phyloP scores from a whole-genome alignment of 164 flowering plant genomes.

The Houttuynia cordata region DNA sequence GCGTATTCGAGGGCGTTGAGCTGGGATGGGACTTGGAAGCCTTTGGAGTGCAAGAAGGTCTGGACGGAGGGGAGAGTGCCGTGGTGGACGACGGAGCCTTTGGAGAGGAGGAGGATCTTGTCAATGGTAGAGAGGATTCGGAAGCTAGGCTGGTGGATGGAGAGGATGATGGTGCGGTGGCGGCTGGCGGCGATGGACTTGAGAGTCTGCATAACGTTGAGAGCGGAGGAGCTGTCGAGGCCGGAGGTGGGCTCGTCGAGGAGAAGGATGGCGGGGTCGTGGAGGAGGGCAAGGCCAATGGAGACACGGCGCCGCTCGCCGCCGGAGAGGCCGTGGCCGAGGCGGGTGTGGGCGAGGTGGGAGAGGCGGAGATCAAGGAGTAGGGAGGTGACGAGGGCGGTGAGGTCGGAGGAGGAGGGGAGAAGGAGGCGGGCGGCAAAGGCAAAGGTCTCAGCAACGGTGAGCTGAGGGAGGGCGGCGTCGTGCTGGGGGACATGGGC shows the following conservation, averaged over 20 bases:
- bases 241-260: slow-evolving; percentile 98
- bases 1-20: slow-evolving; percentile 67
- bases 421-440: slow-evolving; percentile 62
- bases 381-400: slow-evolving; percentile 29
- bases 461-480: slow-evolving; percentile 58
- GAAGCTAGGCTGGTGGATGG: slow-evolving; percentile 94
- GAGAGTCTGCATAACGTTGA: slow-evolving; percentile 60
- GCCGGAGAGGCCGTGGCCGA: slow-evolving; percentile 59
- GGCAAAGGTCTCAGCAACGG: slow-evolving; percentile 68
- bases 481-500: slow-evolving; percentile 92
- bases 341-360: slow-evolving; percentile 43
- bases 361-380: slow-evolving; percentile 52
- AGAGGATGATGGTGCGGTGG: slow-evolving; percentile 53
- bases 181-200: slow-evolving; percentile 37
- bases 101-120: slow-evolving; percentile 46
- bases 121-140: slow-evolving; percentile 66
- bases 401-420: slow-evolving; percentile 23
- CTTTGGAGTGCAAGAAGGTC: slow-evolving; percentile 36
- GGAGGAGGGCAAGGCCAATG: slow-evolving; percentile 81
- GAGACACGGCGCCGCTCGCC: slow-evolving; percentile 86
- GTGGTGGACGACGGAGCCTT: slow-evolving; percentile 61
- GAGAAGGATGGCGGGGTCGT: slow-evolving; percentile 68
- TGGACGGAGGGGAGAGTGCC: slow-evolving; percentile 53
- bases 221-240: slow-evolving; percentile 77
- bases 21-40: slow-evolving; percentile 42